These are phyloP conservation scores for Pseudocercospora fijiensis DNA, from an alignment of 2,329 filamentous ascomycete species.

Conservation along the genomic window DNA sequence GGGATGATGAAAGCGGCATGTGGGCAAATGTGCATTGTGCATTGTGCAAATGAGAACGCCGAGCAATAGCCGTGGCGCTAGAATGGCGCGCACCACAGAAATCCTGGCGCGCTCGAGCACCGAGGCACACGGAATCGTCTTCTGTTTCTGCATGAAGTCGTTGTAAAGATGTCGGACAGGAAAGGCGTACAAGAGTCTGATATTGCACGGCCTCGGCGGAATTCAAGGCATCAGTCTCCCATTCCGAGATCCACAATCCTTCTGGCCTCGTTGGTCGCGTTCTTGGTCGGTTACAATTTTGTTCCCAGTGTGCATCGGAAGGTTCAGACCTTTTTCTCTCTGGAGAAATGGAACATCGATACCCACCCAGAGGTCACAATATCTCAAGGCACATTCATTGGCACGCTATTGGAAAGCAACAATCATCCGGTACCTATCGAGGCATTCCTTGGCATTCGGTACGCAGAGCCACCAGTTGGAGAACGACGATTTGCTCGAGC, in stretches of 20 bases:
- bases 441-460: conserved; percentile 47
- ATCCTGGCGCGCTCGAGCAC: neutral
- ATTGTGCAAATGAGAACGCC: neutral
- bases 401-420: conserved; percentile 23
- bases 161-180: neutral
- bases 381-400: conserved; percentile 27
- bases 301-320: conserved; percentile 21
- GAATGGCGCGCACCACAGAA: neutral
- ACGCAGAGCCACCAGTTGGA: conserved; percentile 46
- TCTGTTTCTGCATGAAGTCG: neutral
- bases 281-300: conserved; percentile 25
- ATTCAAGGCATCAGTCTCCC: neutral
- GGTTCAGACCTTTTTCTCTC: conserved; percentile 25
- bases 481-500: conserved; percentile 54
- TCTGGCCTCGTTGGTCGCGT: conserved; percentile 23
- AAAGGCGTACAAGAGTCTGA: conserved; percentile 2
- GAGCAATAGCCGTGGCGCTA: conserved; percentile 1
- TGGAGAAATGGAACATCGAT: conserved; percentile 22
- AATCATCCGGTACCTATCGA: conserved; percentile 29
- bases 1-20: conserved; percentile 1
- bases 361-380: conserved; percentile 20
- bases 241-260: conserved; percentile 15
- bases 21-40: neutral
- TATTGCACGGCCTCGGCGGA: neutral
- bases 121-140: conserved; percentile 7